These are phyloP conservation scores for Teratosphaeria viscida DNA, from an alignment of 2,329 filamentous ascomycete genomes.

Conservation along the genomic window DNA sequence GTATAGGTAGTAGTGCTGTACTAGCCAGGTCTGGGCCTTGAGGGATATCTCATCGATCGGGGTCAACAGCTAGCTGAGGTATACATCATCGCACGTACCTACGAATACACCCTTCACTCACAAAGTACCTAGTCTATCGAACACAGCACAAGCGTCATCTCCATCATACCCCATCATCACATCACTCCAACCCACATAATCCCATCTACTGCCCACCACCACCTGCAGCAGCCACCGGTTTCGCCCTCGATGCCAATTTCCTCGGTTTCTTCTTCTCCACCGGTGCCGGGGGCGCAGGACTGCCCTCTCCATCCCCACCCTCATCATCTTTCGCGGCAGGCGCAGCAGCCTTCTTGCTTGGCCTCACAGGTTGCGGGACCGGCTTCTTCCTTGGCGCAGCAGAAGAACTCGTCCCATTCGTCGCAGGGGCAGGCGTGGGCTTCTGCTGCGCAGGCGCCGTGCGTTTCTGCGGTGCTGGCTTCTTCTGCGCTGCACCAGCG, in stretches of 20 bases:
- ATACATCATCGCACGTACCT: neutral
- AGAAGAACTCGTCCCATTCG: constrained; percentile 1
- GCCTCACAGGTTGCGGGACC: constrained; percentile 11
- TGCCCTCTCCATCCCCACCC: constrained; percentile 5
- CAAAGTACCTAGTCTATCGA: neutral
- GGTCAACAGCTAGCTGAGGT: neutral
- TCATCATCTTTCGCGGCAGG: neutral
- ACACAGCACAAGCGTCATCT: neutral
- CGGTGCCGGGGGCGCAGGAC: constrained; percentile 5
- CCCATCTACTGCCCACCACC: neutral
- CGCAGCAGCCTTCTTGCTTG: constrained; percentile 5
- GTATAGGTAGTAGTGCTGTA: too few species aligned
- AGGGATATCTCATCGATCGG: neutral
- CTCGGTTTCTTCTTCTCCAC: constrained; percentile 23
- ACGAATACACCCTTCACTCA: neutral
- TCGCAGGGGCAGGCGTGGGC: neutral
- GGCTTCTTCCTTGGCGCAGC: constrained; percentile 3
- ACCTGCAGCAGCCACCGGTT: constrained; percentile 1
- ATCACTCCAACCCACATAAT: neutral
- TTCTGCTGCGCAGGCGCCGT: constrained; percentile 7
- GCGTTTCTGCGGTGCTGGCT: constrained; percentile 3
- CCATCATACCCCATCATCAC: neutral
- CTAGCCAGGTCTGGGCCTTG: too few species aligned
- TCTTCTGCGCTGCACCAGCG: constrained; percentile 2
- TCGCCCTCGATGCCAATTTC: constrained; percentile 13